A percentile compares a stretch with the other conserved stretches of the same genome.
Conservation (phyloP, 2,329 filamentous ascomycete species). For the Pseudophaeomoniella oleicola region DNA sequence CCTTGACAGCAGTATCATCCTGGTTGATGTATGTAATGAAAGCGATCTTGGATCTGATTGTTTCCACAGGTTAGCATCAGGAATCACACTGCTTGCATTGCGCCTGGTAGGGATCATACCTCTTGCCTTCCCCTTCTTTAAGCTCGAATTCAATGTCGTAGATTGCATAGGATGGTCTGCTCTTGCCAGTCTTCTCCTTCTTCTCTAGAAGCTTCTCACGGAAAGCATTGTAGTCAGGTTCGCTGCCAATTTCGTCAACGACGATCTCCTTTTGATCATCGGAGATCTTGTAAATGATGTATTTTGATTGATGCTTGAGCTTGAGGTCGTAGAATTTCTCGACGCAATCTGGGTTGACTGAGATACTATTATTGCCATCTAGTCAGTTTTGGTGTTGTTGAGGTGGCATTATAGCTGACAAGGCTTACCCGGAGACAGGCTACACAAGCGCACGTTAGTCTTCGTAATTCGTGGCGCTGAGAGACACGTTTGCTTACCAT, state of each 20-base stretch:
- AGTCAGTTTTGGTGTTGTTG: no score
- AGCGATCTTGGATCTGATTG: conserved; percentile 31
- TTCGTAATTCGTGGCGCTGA: background rate
- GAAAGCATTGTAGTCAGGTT: conserved; percentile 33
- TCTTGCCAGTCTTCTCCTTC: conserved; percentile 26
- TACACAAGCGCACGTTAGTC: background rate
- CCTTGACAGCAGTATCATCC: conserved; percentile 13
- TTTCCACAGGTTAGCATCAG: background rate
- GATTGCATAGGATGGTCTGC: conserved; percentile 32
- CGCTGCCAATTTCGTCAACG: conserved; percentile 28
- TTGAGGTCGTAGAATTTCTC: conserved; percentile 31
- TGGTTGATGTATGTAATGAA: conserved; percentile 27
- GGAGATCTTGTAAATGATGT: conserved; percentile 37
- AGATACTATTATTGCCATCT: conserved; percentile 20
- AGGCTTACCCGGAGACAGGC: conserved; percentile 2
- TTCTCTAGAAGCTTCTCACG: conserved; percentile 27
- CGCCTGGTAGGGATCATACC: conserved; percentile 18
- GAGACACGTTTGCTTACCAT: background rate
- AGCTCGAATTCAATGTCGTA: conserved; percentile 36
- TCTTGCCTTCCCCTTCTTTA: conserved; percentile 30
- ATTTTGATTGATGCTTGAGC: conserved; percentile 30
- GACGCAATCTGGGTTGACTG: conserved; percentile 31
- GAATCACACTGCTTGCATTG: background rate
- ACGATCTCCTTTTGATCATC: conserved; percentile 35
- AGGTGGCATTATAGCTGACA: no score